phyloP scores from a whole-genome alignment of 306 rosid species.

The Trichosanthes truncata region DNA sequence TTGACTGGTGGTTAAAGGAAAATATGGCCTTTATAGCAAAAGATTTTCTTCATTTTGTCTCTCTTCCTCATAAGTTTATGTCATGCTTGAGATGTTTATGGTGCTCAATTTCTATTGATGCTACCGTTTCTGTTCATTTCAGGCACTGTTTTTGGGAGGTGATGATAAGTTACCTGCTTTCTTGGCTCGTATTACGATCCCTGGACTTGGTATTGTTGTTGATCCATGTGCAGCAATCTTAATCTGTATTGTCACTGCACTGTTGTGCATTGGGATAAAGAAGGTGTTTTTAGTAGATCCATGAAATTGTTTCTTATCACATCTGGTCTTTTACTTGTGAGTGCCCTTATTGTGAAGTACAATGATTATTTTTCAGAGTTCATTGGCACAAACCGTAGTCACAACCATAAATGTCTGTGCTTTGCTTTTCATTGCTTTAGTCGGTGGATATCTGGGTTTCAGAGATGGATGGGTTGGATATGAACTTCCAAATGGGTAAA shows the following conservation, averaged over 20 bases:
- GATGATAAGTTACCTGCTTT: slow-evolving; percentile 52
- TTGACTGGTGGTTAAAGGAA: background rate
- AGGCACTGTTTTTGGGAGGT: slow-evolving; percentile 89
- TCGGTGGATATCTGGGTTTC: slow-evolving; percentile 77
- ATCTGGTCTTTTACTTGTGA: background rate
- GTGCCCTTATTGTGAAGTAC: slow-evolving; percentile 6
- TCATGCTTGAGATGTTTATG: background rate
- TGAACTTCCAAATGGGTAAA: slow-evolving; percentile 61
- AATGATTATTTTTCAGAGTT: slow-evolving; percentile 47
- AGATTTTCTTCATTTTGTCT: background rate
- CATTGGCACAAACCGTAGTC: slow-evolving; percentile 58
- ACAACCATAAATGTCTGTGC: slow-evolving; percentile 73
- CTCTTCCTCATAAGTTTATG: background rate
- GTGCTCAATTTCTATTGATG: background rate
- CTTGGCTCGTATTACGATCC: slow-evolving; percentile 57
- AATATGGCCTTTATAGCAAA: background rate
- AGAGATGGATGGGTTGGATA: slow-evolving; percentile 93
- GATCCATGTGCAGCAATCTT: slow-evolving; percentile 90
- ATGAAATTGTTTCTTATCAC: background rate
- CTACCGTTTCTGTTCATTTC: background rate
- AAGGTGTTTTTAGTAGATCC: slow-evolving; percentile 39
- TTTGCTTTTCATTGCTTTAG: slow-evolving; percentile 59
- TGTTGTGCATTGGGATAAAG: slow-evolving; percentile 79
- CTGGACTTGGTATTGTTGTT: slow-evolving; percentile 54
- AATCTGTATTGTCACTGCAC: slow-evolving; percentile 59